Base-by-base conservation (phyloP, 805 yeast genomes). In the Teunomyces lycoperdinae region DNA sequence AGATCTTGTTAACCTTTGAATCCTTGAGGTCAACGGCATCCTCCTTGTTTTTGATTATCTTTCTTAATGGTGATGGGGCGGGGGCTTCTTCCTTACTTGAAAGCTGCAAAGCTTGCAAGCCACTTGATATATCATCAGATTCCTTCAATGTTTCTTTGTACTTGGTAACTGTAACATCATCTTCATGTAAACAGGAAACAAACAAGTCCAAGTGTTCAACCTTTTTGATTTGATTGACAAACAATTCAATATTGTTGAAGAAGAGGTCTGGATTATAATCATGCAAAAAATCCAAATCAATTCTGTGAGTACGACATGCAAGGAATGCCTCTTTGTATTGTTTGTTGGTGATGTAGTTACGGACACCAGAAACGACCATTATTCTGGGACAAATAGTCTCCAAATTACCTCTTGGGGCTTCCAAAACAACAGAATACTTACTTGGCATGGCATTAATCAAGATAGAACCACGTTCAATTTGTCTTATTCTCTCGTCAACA, bases 371-470 rank as follows among this genome's bases (percentile, higher is more conserved):
- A 34, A 94, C 70, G 3, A 92, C 96, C 86, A 94, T 83, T 41
- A 94, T 87, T 64, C 99, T 78, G 10, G 99, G 99, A 59, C 82
- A 84, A 14, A 94, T 87, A 0, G 98, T 90, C 66, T 94, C 99
- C 55, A 94, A 71, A 60, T 94, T 94, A 51, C 99, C 99, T 63
- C 99, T 80, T 50, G 96, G 96, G 4, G 97, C 97, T 65, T 94
- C 97, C 45, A 94, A 73, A 3, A 89, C 83, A 14, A 95, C 90
- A 0, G 91, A 78, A 48, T 90, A 83, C 47, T 81, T 85, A 0
- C 92, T 81, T 1, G 97, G 97, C 58, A 90, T 85, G 1, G 81
- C 81, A 34, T 90, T 74, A 0, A 92, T 89, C 42, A 94, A 67
- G n/a, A 87, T 57, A 0, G 97, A 89, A 1, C 99, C 98, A 54